These are phyloP conservation scores for Globisporangium nunn DNA, from an alignment of 352 stramenopile genomes.

Conservation along the genomic window DNA sequence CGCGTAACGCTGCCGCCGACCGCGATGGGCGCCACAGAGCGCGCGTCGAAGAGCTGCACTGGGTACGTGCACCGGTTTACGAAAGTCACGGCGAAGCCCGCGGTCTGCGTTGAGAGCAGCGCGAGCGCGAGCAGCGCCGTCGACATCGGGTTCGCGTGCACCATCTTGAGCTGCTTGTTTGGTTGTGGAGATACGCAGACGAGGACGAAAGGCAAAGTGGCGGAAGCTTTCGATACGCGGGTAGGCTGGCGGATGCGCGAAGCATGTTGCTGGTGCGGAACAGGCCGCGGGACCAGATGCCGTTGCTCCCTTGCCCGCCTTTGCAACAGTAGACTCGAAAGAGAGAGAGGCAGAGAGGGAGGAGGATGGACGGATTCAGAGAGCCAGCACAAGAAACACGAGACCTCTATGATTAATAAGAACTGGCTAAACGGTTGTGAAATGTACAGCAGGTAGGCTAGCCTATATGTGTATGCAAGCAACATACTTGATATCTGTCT, in stretches of 20 bases:
- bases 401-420: too few relatives aligned
- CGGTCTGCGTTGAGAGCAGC: slow-evolving; percentile 18
- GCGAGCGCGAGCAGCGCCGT: slow-evolving; percentile 16
- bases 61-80: slow-evolving; percentile 37
- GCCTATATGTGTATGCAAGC: too few relatives aligned
- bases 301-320: not conserved
- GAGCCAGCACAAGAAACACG: too few relatives aligned
- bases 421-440: too few relatives aligned
- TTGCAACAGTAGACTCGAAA: not conserved
- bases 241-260: too few relatives aligned
- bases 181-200: not conserved
- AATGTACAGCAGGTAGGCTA: too few relatives aligned
- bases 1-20: slow-evolving; percentile 23
- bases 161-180: slow-evolving; percentile 11
- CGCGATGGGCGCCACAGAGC: slow-evolving; percentile 23
- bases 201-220: slow-evolving; percentile 6
- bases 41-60: slow-evolving; percentile 46
- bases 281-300: not conserved
- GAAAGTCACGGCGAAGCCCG: slow-evolving; percentile 37
- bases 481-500: too few relatives aligned
- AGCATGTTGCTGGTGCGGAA: not conserved
- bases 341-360: not conserved
- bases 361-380: not conserved
- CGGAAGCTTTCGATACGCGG: not conserved
- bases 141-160: slow-evolving; percentile 14